These are phyloP conservation scores for Lippia alba DNA, from an alignment of 305 asterid species.

Conservation along the genomic window DNA sequence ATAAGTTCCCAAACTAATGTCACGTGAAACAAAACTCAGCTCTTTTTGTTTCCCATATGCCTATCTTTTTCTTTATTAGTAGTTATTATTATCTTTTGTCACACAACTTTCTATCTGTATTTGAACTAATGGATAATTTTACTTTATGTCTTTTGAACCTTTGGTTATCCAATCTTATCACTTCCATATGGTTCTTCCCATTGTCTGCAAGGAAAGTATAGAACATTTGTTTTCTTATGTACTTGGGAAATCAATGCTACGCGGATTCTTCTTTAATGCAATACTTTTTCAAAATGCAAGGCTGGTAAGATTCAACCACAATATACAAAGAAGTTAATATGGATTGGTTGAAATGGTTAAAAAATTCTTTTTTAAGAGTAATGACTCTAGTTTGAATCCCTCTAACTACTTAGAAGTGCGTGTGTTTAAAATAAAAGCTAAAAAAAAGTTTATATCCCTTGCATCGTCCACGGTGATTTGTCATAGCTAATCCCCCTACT, in stretches of 20 bases:
- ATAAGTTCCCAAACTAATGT: too few species aligned
- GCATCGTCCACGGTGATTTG: not conserved
- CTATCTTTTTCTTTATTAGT: not conserved
- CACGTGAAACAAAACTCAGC: too few species aligned
- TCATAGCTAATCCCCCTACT: not conserved
- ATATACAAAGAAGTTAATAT: too few species aligned
- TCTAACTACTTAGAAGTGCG: too few species aligned
- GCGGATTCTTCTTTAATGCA: not conserved
- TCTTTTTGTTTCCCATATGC: not conserved
- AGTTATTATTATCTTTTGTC: not conserved
- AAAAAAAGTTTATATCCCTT: too few species aligned
- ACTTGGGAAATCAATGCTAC: not conserved
- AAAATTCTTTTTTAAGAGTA: too few species aligned
- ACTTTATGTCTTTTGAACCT: not conserved
- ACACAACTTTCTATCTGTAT: not conserved
- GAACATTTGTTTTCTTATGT: not conserved
- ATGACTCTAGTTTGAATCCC: too few species aligned
- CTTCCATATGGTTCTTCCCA: constrained; percentile 35
- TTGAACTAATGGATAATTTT: not conserved
- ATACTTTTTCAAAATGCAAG: not conserved
- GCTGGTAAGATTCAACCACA: too few species aligned
- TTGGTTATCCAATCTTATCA: not conserved
- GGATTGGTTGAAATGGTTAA: too few species aligned
- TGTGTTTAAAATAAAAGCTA: too few species aligned
- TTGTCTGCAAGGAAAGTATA: constrained; percentile 44